Evolutionary conservation across 208 protist species (phyloP).

Genomic region (Trichomonas vaginalis): DNA sequence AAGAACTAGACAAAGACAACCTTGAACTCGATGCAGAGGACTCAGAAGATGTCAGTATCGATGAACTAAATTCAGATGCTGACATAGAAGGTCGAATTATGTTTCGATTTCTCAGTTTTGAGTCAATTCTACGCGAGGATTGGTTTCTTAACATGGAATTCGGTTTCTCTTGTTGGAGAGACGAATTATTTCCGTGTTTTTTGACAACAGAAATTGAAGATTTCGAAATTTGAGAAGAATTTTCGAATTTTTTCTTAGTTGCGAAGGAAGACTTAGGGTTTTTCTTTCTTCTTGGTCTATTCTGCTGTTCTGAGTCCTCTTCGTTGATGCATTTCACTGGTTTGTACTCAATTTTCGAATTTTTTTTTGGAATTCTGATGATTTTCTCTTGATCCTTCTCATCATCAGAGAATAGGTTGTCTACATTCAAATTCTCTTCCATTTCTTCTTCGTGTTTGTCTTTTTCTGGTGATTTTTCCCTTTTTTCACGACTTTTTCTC

Average conservation of each 20-base stretch:
- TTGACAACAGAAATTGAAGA: neutral
- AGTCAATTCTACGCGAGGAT: neutral
- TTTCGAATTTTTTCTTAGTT: no score
- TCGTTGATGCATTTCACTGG: neutral
- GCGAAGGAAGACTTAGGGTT: no score
- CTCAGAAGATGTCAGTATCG: neutral
- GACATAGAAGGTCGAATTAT: neutral
- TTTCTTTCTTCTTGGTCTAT: neutral
- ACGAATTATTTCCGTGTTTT: neutral
- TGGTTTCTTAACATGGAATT: neutral
- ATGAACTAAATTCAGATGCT: neutral
- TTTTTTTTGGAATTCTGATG: neutral
- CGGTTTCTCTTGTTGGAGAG: neutral
- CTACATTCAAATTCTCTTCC: neutral
- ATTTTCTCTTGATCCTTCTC: neutral
- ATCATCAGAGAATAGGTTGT: neutral
- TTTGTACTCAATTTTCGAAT: neutral
- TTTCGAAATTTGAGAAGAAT: no score
- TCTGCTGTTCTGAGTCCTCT: neutral
- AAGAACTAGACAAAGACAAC: neutral
- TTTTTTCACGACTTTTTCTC: neutral
- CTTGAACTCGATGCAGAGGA: neutral
- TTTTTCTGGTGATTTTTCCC: neutral
- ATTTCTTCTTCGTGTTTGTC: neutral
- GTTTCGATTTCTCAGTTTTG: neutral